Base-by-base conservation (phyloP, 148 eudicot species). In the Rheum nobile region DNA sequence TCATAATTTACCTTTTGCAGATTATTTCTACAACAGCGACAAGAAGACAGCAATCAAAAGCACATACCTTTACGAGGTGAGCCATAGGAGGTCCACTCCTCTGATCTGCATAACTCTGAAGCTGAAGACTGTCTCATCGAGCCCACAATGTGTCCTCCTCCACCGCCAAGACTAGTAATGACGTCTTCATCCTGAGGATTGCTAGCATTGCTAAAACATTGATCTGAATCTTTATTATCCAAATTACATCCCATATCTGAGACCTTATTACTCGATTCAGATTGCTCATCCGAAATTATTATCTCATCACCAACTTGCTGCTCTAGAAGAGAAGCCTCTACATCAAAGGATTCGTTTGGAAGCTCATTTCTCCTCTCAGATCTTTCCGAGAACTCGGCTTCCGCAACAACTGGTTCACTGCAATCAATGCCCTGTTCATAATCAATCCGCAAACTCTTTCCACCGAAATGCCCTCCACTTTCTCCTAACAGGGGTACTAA, bases 61-160 rank as follows among this genome's bases (percentile, higher is more conserved):
- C 37, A 75, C 34, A 37, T 28, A 71, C 35, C 48, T 72, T 43
- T 72, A 72, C 21, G 26, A 47, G 54, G 61, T 14, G 39, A 72
- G 39, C 38, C 61, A 26, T 38, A 71, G 48, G 73, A 39, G 19
- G 29, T 41, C 73, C 73, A 71, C 31, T 71, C 47, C 73, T 39
- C 73, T 41, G 50, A 41, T 32, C 73, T 43, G 46, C 48, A 39
- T 13, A 71, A 22, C 47, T 71, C 73, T 39, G 73, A 39, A 43
- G 73, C 73, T 39, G 73, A 71, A 19, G 48, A n/a, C 48, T 70
- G 72, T 26, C 73, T 41, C 13, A 43, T 43, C 21, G 48, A 38
- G 6, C 47, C 50, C 50, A 43, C 46, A 71, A 5, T 12, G 9
- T 42, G 50, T 71, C 31, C 50, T 6, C 21, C 72, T 71, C 34